Percentiles rank a stretch among this genome's conserved stretches.
Evolutionary conservation across 352 stramenopile species (phyloP).

Genomic region (Phytophthora crassamura): DNA sequence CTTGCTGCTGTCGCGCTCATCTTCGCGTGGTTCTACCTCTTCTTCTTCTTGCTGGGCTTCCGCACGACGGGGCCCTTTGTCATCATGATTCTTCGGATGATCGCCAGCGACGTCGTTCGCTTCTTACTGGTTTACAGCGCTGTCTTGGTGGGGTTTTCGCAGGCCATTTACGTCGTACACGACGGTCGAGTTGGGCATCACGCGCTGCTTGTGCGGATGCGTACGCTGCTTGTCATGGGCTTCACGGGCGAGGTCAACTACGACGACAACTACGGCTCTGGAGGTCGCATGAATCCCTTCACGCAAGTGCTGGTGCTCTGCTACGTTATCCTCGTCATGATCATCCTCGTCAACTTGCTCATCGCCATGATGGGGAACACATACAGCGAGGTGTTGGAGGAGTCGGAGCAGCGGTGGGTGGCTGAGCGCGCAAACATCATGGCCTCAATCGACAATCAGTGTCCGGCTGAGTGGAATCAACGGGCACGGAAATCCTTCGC

Average conservation of each 20-base stretch:
- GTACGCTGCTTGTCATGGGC: conserved; percentile 57
- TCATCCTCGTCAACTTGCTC: conserved; percentile 69
- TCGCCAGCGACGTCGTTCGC: conserved; percentile 61
- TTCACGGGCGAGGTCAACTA: conserved; percentile 73
- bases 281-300: conserved; percentile 51
- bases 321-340: conserved; percentile 73
- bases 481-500: conserved; percentile 47
- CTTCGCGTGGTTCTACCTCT: conserved; percentile 68
- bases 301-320: conserved; percentile 60
- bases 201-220: conserved; percentile 48
- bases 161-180: conserved; percentile 63
- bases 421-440: conserved; percentile 76
- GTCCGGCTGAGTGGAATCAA: conserved; percentile 40
- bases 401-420: conserved; percentile 67
- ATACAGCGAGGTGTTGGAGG: conserved; percentile 63
- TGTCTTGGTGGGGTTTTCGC: conserved; percentile 60
- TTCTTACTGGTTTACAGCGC: conserved; percentile 68
- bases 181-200: conserved; percentile 44
- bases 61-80: conserved; percentile 68
- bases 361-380: conserved; percentile 83
- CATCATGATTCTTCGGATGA: conserved; percentile 74
- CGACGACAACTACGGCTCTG: conserved; percentile 57
- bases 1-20: conserved; percentile 52
- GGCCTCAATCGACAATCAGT: conserved; percentile 63
- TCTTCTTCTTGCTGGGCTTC: conserved; percentile 76